These are phyloP conservation scores for Platanthera zijinensis DNA, from an alignment of 106 monocot genomes.

Conservation along the genomic window DNA sequence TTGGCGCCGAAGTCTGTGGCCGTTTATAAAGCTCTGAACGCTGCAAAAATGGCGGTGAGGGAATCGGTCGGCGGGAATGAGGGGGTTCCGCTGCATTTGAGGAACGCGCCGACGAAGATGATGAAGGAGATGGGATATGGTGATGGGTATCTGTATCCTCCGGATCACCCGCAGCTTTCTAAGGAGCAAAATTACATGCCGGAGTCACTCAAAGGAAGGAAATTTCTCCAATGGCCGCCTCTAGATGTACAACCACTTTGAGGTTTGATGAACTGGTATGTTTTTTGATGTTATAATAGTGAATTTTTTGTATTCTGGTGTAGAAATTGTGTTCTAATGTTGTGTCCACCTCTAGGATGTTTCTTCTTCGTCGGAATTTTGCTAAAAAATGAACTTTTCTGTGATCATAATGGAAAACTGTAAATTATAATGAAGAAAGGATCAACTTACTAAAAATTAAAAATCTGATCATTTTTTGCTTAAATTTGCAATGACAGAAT, in stretches of 20 bases:
- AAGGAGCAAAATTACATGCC: conserved; percentile 58
- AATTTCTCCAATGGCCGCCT: conserved; percentile 71
- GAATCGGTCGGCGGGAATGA: conserved; percentile 70
- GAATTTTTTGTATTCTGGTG: not conserved
- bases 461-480: no score
- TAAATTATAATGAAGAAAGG: no score
- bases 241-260: conserved; percentile 12
- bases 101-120: conserved; percentile 82
- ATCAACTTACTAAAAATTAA: no score
- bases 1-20: conserved; percentile 80
- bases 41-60: conserved; percentile 46
- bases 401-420: no score
- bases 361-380: not conserved
- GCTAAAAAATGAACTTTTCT: not conserved
- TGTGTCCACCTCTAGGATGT: not conserved
- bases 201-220: conserved; percentile 38
- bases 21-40: conserved; percentile 49
- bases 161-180: conserved; percentile 40
- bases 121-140: conserved; percentile 84
- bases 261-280: not conserved
- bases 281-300: not conserved
- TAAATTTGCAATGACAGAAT: no score
- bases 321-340: not conserved
- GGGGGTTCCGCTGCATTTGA: conserved; percentile 71
- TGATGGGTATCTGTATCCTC: conserved; percentile 68